These are phyloP conservation scores for Candida nonsorbophila DNA, from an alignment of 805 yeast genomes.

Conservation along the genomic window DNA sequence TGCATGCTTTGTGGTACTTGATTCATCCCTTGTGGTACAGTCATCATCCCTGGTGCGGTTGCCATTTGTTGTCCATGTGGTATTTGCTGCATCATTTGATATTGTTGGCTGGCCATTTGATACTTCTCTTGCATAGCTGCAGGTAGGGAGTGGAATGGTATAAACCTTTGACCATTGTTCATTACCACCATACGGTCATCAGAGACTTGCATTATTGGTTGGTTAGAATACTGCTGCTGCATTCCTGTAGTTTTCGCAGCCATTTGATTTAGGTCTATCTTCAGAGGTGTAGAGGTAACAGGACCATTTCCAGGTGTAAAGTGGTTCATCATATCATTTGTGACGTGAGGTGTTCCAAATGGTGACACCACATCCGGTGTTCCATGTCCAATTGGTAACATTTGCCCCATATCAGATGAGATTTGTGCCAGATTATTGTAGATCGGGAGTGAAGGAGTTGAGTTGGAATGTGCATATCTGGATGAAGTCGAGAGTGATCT, in stretches of 20 bases:
- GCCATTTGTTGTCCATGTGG: constrained; percentile 5
- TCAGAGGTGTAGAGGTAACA: no score
- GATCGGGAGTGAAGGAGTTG: constrained; percentile 5
- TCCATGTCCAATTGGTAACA: not conserved
- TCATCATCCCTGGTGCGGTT: constrained; percentile 7
- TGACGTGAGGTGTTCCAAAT: constrained; percentile 3
- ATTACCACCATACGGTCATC: no score
- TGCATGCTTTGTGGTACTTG: not conserved
- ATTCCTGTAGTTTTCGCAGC: no score
- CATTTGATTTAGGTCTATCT: no score
- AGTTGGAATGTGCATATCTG: not conserved
- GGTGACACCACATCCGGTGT: constrained; percentile 9
- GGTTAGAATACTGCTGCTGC: no score
- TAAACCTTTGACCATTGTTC: no score
- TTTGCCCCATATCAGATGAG: not conserved
- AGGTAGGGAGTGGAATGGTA: constrained; percentile 13
- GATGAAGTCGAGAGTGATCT: not conserved
- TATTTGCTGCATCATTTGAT: constrained; percentile 11
- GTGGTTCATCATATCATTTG: constrained; percentile 3
- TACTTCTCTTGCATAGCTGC: constrained; percentile 14
- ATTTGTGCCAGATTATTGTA: constrained; percentile 1
- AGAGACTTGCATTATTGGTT: no score
- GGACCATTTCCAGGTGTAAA: no score
- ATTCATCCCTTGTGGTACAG: constrained; percentile 8
- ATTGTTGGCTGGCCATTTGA: constrained; percentile 13